These are phyloP conservation scores for Phialophora tarda DNA, from an alignment of 2,329 filamentous ascomycete genomes.

Conservation along the genomic window DNA sequence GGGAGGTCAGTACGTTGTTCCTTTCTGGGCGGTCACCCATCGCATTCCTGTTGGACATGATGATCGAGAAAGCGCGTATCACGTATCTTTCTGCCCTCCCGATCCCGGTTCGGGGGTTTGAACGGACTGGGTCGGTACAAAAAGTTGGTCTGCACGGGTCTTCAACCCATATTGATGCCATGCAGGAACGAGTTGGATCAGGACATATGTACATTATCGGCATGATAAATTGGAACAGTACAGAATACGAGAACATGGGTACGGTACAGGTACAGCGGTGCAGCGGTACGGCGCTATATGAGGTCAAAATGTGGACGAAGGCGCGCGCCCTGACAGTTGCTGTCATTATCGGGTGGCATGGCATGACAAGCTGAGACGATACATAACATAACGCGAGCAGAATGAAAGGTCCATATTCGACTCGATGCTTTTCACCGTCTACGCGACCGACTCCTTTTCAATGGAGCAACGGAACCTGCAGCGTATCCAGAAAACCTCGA, in stretches of 20 bases:
- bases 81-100: background rate
- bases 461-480: no score
- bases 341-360: background rate
- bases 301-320: background rate
- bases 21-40: background rate
- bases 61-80: background rate
- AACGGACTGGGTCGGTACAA: background rate
- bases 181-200: background rate
- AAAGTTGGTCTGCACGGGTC: background rate
- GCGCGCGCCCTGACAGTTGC: background rate
- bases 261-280: background rate
- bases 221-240: background rate
- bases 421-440: no score
- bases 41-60: background rate
- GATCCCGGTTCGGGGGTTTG: background rate
- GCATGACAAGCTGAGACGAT: background rate
- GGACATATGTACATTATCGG: background rate
- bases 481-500: no score
- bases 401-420: background rate
- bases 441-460: no score
- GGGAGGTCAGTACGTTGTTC: background rate
- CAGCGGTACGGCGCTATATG: background rate
- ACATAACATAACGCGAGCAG: background rate
- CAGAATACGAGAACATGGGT: background rate
- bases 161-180: background rate